A percentile compares a stretch with the other conserved stretches of the same genome.
Evolutionary conservation across 768 basidiomycete genomes (phyloP).

Genomic region (Daedalea quercina): DNA sequence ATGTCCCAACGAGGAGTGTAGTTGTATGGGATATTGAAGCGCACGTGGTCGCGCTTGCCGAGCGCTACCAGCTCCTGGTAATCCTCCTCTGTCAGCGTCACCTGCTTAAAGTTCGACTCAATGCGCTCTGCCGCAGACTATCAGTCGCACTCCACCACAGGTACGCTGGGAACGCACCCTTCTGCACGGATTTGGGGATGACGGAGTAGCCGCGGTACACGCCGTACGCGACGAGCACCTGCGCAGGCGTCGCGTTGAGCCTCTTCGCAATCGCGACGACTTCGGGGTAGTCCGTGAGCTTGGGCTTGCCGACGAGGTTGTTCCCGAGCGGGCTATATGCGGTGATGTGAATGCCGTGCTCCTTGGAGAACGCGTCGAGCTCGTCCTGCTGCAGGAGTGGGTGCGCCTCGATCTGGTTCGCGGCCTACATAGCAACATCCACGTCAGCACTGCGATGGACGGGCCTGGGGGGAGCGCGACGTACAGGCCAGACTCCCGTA

Average conservation of each 20-base stretch:
- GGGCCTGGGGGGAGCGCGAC: conserved; percentile 12
- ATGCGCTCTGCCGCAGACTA: conserved; percentile 41
- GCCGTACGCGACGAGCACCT: conserved; percentile 82
- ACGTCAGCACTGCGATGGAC: background rate
- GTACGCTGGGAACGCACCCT: conserved; percentile 27
- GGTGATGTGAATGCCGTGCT: conserved; percentile 65
- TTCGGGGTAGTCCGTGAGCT: conserved; percentile 59
- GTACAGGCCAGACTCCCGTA: conserved; percentile 67
- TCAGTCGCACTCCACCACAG: background rate
- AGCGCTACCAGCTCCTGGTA: conserved; percentile 51
- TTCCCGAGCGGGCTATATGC: conserved; percentile 73
- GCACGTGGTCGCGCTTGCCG: conserved; percentile 39
- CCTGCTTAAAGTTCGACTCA: conserved; percentile 71
- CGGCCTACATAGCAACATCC: conserved; percentile 29
- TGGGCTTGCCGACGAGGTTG: conserved; percentile 57
- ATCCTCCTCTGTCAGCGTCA: conserved; percentile 59
- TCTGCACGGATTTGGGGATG: conserved; percentile 78
- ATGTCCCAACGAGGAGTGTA: conserved; percentile 66
- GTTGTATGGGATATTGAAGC: conserved; percentile 59
- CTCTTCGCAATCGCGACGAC: conserved; percentile 58
- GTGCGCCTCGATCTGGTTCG: conserved; percentile 83
- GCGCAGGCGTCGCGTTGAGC: conserved; percentile 62
- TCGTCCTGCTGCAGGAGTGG: conserved; percentile 73
- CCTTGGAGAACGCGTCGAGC: conserved; percentile 61
- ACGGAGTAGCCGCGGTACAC: conserved; percentile 69